These are phyloP conservation scores for Colletotrichum incanum DNA, from an alignment of 2,329 filamentous ascomycete genomes.

Conservation along the genomic window DNA sequence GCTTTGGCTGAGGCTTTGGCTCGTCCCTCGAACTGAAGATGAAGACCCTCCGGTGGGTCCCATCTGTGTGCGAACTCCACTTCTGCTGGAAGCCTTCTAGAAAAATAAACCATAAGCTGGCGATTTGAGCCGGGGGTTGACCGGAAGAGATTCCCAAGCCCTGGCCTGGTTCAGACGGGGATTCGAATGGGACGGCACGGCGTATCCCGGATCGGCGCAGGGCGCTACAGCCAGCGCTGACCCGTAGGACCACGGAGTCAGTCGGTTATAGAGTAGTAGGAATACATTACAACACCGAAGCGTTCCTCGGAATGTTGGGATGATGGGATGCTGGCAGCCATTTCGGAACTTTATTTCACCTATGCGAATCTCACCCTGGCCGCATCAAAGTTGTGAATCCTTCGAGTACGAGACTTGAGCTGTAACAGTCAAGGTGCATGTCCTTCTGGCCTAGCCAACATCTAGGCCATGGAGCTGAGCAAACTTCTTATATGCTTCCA, in stretches of 20 bases:
- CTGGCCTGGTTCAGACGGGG: neutral
- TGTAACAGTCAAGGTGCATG: neutral
- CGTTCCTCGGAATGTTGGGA: neutral
- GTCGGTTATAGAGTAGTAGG: neutral
- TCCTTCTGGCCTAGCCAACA: neutral
- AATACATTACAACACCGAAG: neutral
- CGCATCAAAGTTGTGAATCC: neutral
- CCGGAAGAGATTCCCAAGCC: neutral
- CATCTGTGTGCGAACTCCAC: neutral
- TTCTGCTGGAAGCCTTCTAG: neutral
- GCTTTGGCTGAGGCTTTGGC: neutral
- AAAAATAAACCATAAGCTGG: neutral
- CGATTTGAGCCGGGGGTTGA: neutral
- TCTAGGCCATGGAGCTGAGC: neutral
- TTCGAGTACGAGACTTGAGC: neutral
- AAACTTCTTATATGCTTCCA: neutral
- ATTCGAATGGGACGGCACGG: neutral
- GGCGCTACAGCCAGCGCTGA: neutral
- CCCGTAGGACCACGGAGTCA: neutral
- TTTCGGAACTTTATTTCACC: too few relatives aligned
- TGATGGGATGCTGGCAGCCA: neutral
- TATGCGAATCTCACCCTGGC: neutral
- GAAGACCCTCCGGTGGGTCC: neutral
- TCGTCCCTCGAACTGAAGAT: neutral
- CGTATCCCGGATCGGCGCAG: constrained; percentile 4